phyloP scores from a whole-genome alignment of 1,284 basidiomycete genomes.

The Somion occarium region DNA sequence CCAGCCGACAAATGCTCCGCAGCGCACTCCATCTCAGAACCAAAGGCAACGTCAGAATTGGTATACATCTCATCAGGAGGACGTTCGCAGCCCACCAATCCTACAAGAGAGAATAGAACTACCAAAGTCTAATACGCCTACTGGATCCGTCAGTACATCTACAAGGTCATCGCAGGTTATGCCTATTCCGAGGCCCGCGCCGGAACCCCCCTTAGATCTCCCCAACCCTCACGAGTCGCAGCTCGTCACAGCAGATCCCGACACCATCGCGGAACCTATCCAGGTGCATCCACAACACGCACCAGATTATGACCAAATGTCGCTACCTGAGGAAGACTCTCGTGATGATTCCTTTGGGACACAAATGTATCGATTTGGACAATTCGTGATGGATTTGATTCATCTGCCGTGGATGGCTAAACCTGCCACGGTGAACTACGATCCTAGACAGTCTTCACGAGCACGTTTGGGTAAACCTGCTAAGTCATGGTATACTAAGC shows the following conservation, averaged over 20 bases:
- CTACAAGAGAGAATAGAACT: neutral
- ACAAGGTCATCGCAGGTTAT: neutral
- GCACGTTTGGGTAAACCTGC: conserved; percentile 18
- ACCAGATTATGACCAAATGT: conserved; percentile 31
- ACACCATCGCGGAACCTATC: conserved; percentile 17
- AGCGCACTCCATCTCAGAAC: neutral
- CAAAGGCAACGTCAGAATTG: neutral
- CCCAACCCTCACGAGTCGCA: conserved; percentile 12
- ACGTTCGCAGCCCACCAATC: neutral
- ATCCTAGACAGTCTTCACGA: conserved; percentile 22
- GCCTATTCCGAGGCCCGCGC: neutral
- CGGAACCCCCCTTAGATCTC: neutral
- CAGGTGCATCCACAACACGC: conserved; percentile 21
- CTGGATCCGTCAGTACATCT: neutral
- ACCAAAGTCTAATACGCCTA: neutral
- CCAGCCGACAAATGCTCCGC: neutral
- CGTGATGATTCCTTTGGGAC: conserved; percentile 25
- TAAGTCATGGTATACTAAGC: conserved; percentile 29
- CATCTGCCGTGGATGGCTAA: conserved; percentile 30
- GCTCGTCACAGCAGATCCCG: conserved; percentile 6
- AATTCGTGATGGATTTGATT: conserved; percentile 27
- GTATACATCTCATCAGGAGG: neutral
- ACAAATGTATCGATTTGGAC: conserved; percentile 24
- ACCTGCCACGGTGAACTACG: conserved; percentile 26
- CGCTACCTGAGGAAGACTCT: conserved; percentile 11